These are phyloP conservation scores for Brassica cretica DNA, from an alignment of 345 rosid genomes.

Conservation along the genomic window DNA sequence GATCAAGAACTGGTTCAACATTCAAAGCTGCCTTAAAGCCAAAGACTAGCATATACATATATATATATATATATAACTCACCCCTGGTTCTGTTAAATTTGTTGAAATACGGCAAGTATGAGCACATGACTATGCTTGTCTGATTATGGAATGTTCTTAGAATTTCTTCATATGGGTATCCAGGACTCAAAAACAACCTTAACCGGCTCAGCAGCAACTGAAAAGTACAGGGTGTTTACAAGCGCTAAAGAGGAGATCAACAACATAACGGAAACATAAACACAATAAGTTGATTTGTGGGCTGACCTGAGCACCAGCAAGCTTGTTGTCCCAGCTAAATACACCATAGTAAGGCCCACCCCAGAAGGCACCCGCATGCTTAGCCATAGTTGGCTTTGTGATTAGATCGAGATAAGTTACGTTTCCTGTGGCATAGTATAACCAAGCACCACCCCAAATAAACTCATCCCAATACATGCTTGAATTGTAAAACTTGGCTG, in stretches of 20 bases:
- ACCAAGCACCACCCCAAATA: not conserved
- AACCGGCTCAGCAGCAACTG: not conserved
- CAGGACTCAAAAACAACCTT: not conserved
- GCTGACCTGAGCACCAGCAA: not conserved
- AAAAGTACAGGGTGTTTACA: not conserved
- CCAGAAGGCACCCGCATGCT: not conserved
- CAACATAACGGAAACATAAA: not conserved
- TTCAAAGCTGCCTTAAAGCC: not conserved
- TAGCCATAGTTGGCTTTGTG: not conserved
- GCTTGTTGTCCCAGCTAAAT: not conserved
- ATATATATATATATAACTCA: not conserved
- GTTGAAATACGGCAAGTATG: not conserved
- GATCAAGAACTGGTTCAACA: not conserved
- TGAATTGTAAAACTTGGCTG: not conserved
- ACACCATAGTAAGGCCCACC: not conserved
- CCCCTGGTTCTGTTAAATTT: not conserved
- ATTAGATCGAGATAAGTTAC: not conserved
- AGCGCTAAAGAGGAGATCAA: not conserved
- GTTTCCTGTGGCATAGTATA: not conserved
- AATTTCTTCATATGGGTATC: not conserved
- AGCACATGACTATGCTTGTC: not conserved
- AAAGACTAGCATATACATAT: not conserved
- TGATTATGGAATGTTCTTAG: not conserved
- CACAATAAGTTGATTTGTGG: not conserved
- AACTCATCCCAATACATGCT: not conserved